A percentile compares a stretch with the other conserved stretches of the same genome.
Conservation (phyloP, 345 rosid species). For the Eucalyptus erythrocorys region DNA sequence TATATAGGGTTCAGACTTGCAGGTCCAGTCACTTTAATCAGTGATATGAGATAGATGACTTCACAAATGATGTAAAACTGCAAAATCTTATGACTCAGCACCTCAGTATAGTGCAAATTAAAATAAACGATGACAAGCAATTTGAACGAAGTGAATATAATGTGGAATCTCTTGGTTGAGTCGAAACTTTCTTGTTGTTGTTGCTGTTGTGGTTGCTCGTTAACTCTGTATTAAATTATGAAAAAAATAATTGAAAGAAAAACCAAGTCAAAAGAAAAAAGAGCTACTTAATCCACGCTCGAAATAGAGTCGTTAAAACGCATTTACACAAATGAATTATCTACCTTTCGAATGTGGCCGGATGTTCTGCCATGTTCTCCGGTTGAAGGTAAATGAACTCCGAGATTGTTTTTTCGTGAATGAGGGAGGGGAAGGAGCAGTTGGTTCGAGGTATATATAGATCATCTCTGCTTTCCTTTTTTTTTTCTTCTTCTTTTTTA, state of each 20-base stretch:
- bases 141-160: not conserved
- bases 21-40: not conserved
- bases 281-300: too few species aligned
- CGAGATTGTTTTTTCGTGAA: too few species aligned
- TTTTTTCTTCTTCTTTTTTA: rapidly evolving
- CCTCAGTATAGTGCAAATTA: not conserved
- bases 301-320: too few species aligned
- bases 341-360: too few species aligned
- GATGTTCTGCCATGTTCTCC: too few species aligned
- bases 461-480: too few species aligned
- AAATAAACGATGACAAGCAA: not conserved
- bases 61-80: not conserved
- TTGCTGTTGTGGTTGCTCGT: not conserved
- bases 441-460: too few species aligned
- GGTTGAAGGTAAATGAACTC: too few species aligned
- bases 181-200: not conserved
- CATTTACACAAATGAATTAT: too few species aligned
- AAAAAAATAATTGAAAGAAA: too few species aligned
- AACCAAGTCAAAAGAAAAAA: too few species aligned
- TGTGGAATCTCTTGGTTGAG: not conserved
- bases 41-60: not conserved
- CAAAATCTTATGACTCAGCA: rapidly evolving
- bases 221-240: not conserved
- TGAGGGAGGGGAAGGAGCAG: too few species aligned
- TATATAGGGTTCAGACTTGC: not conserved